phyloP scores from a whole-genome alignment of 2,329 filamentous ascomycete species.

The Drechslerella coelobrocha region DNA sequence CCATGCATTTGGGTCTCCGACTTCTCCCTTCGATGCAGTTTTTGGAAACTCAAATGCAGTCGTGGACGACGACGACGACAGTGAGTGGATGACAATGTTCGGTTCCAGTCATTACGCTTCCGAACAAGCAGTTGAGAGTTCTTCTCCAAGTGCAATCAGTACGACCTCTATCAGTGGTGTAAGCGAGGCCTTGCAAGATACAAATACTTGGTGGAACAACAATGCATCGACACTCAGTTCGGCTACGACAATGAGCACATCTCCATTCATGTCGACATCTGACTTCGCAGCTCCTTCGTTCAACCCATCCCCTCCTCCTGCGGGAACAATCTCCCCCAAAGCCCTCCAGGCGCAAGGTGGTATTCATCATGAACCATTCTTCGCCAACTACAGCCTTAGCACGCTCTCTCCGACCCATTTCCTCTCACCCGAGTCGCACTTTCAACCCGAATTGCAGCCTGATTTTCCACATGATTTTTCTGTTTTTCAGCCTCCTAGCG shows the following conservation, averaged over 20 bases:
- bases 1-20: conserved; percentile 54
- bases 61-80: conserved; percentile 69
- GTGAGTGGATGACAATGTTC: conserved; percentile 79
- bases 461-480: conserved; percentile 67
- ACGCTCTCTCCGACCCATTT: conserved; percentile 61
- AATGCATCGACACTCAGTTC: conserved; percentile 53
- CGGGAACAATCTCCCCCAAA: conserved; percentile 55
- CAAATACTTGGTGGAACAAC: conserved; percentile 57
- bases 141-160: conserved; percentile 94
- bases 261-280: conserved; percentile 53
- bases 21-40: conserved; percentile 55
- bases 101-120: conserved; percentile 49
- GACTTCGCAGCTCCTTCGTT: conserved; percentile 54
- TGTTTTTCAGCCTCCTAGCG: conserved; percentile 54
- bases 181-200: conserved; percentile 90
- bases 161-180: conserved; percentile 90
- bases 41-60: conserved; percentile 56
- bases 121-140: conserved; percentile 74
- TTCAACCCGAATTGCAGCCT: conserved; percentile 61
- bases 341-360: conserved; percentile 51
- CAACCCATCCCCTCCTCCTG: conserved; percentile 54
- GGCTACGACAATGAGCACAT: conserved; percentile 46
- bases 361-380: conserved; percentile 41
- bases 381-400: conserved; percentile 57
- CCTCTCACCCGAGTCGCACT: conserved; percentile 64